These are phyloP conservation scores for Chenopodium suecicum DNA, from an alignment of 148 eudicot genomes.

Conservation along the genomic window DNA sequence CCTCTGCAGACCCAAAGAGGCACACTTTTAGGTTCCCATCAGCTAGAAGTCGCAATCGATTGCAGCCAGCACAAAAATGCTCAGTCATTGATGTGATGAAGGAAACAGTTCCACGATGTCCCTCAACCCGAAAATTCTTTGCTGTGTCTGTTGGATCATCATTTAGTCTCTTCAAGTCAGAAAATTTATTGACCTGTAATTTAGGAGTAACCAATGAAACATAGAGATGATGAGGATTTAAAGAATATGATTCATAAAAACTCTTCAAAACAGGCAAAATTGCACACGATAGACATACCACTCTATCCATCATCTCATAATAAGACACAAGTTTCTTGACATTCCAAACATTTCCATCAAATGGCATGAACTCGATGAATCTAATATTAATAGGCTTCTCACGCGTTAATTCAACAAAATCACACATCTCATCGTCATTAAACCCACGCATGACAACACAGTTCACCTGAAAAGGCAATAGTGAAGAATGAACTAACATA, in stretches of 20 bases:
- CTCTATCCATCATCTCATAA: conserved; percentile 73
- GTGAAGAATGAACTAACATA: not conserved
- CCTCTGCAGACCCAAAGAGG: conserved; percentile 96
- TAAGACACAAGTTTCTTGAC: conserved; percentile 89
- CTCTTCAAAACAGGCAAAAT: not conserved
- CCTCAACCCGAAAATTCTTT: conserved; percentile 86
- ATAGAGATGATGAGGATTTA: not conserved
- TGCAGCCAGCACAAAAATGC: conserved; percentile 95
- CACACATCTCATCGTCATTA: conserved; percentile 94
- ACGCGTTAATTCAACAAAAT: conserved; percentile 85
- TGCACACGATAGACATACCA: conserved; percentile 52
- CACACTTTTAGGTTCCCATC: conserved; percentile 98
- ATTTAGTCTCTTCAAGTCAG: conserved; percentile 52
- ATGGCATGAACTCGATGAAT: conserved; percentile 98
- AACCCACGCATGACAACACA: conserved; percentile 97
- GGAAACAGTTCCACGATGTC: conserved; percentile 83
- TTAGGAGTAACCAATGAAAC: not conserved
- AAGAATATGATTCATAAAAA: not conserved
- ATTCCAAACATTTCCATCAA: conserved; percentile 98
- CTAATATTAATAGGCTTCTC: conserved; percentile 76
- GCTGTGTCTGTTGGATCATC: conserved; percentile 90
- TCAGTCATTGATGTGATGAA: conserved; percentile 98
- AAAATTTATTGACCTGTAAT: conserved; percentile 56
- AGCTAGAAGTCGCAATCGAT: conserved; percentile 83
- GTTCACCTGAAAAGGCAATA: conserved; percentile 54